Base-by-base conservation (phyloP, 2,329 filamentous ascomycete species). In the Sporothrix variecibatus region DNA sequence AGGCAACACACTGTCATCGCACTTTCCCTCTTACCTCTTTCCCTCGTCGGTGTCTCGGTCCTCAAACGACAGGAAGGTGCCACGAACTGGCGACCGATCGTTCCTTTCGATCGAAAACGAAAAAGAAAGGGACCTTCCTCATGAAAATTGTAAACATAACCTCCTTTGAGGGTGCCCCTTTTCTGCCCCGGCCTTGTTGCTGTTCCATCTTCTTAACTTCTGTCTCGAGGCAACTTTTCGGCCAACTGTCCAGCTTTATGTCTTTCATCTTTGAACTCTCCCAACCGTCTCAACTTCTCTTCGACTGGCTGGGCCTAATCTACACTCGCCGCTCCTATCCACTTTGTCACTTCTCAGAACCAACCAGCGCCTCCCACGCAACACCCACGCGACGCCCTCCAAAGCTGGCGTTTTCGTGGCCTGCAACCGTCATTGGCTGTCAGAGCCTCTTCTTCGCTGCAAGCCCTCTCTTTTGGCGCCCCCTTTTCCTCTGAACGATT, bases 281-380 rank as follows among this genome's bases (percentile, higher is more conserved):
- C 43, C 34, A 8, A 62, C 56, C 71, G 5, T 11, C 46, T 20
- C 43, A n/a, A 34, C 46, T 20, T 6, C 6, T 34, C 43, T 53
- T 9, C 43, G 15, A 51, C 65, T 69, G 43, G 26, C 62, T 2
- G 11, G 60, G 60, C 34, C 11, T 34, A 17, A 31, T 53, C 53
- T 23, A 31, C 46, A 15, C 67, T 9, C 51, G 49, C 34, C 4
- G 15, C 38, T 20, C 5, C 43, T 69, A 69, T 69, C 65, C 65
- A 69, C 65, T 69, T 34, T 69, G 46, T 53, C 46, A 20, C 53
- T 31, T 46, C 31, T 71, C n/a, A 28, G 60, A 69, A 56, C 74
- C 74, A 75, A 75, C 74, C 74, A 68, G 60, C n/a, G 49, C 20
- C 38, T 40, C 65, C 43, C 71, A 73, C 74, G 56, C 67, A 67